A percentile compares a stretch with the other conserved stretches of the same genome.
These are phyloP conservation scores for Hypoxylon perforatum DNA, from an alignment of 495 filamentous ascomycete genomes.

Conservation along the genomic window DNA sequence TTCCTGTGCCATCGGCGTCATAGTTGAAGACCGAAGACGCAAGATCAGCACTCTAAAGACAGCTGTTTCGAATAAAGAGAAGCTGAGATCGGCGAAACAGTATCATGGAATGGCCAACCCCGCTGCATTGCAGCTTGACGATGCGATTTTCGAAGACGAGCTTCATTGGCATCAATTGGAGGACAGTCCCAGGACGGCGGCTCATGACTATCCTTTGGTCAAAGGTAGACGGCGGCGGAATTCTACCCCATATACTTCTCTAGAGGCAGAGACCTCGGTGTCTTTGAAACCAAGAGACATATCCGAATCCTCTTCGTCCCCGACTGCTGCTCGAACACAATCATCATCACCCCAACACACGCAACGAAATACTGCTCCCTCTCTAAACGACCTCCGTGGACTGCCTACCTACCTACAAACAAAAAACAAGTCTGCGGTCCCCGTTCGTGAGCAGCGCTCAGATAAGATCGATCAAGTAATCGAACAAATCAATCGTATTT, in stretches of 20 bases:
- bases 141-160: constrained; percentile 37
- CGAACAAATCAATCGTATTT: constrained; percentile 16
- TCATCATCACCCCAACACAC: constrained; percentile 17
- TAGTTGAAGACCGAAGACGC: constrained; percentile 65
- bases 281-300: neutral
- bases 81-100: constrained; percentile 52
- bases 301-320: constrained; percentile 13
- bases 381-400: neutral
- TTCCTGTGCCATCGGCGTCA: constrained; percentile 62
- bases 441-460: neutral
- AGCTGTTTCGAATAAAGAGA: constrained; percentile 59
- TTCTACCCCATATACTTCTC: neutral
- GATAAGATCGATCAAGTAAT: constrained; percentile 11
- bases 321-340: constrained; percentile 25
- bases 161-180: constrained; percentile 30
- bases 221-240: neutral
- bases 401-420: neutral
- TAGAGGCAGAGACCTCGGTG: neutral
- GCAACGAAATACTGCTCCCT: neutral
- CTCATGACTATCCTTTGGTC: neutral
- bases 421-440: neutral
- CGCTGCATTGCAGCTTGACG: constrained; percentile 64
- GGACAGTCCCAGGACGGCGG: neutral
- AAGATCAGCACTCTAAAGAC: constrained; percentile 58
- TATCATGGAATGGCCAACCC: constrained; percentile 51